Base-by-base conservation (phyloP, 177 flowering plant genomes). In the Telopea speciosissima region DNA sequence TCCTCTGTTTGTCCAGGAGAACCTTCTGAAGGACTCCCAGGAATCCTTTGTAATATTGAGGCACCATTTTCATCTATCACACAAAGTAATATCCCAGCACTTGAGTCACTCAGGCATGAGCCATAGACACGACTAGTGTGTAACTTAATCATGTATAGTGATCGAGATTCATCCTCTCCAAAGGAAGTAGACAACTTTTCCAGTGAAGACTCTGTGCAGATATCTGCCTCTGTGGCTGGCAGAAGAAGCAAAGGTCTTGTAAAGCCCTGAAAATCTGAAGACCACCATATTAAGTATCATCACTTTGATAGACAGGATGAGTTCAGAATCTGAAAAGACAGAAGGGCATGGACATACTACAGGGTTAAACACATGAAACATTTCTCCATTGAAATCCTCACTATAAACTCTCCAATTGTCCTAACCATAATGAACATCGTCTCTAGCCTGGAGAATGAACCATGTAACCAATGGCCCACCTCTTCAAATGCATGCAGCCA, bases 201-300 rank as follows among this genome's bases (percentile, higher is more conserved):
- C 23, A 75, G 62, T n/a, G 78, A 77, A 16, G 70, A 52, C 63
- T 67, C 76, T 36, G 70, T 65, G 62, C 73, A 72, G 70, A 81
- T 61, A 68, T 77, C 81, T 74, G 80, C 81, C 70, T 87, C 87
- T 28, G 77, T 61, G 69, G 91, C 85, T 62, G 89, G 87, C 71
- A 90, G 77, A 73, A 91, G 95, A 36, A 82, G 84, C 31, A 72
- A 72, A 40, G 96, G 97, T 73, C 74, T 88, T 65, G 87, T 87
- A 75, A 83, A 93, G 25, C 74, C 84, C 83, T 82, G 86, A 82
- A 85, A 90, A 83, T 90, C 98, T 93, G 86, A 70, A 76, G 45
- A 67, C 40, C 24, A 60, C 58, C 62, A 5, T 8, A 14, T 73
- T 28, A 69, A 25, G 63, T 67, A 28, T 10, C 42, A 26, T 1